These are phyloP conservation scores for Wickerhamiella azyma DNA, from an alignment of 805 yeast species.

Conservation along the genomic window DNA sequence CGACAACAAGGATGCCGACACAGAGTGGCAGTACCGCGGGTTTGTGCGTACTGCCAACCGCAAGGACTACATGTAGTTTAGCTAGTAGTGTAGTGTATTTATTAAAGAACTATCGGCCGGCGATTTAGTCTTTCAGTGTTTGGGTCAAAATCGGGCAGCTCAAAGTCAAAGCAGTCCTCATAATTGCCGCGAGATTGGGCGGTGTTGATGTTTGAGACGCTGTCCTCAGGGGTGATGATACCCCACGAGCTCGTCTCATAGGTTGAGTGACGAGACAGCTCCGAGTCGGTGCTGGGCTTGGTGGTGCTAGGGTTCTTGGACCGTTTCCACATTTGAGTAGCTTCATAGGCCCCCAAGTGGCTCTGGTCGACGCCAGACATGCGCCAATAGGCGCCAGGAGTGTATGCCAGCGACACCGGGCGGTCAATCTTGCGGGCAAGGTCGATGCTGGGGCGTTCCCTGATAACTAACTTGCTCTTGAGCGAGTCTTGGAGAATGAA, in stretches of 20 bases:
- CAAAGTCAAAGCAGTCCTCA: constrained; percentile 5
- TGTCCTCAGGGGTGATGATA: background rate
- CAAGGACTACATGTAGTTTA: constrained; percentile 61
- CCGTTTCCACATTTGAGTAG: background rate
- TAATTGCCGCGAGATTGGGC: background rate
- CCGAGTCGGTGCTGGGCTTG: too few species aligned
- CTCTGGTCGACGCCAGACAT: background rate
- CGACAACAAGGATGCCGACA: constrained; percentile 91
- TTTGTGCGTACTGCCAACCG: constrained; percentile 92
- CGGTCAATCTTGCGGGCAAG: background rate
- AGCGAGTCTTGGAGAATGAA: background rate
- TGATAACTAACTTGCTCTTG: background rate
- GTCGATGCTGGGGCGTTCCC: background rate
- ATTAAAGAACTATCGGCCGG: background rate
- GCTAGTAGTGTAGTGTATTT: constrained; percentile 3
- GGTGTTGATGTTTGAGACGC: background rate
- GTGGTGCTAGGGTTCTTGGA: background rate
- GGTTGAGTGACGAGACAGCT: too few species aligned
- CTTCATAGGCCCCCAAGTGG: background rate
- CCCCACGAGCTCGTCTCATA: background rate
- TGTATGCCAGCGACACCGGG: background rate
- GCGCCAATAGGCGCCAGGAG: background rate
- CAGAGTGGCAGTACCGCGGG: constrained; percentile 92
- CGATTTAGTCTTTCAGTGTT: background rate
- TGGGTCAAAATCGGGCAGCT: constrained; percentile 5